Conservation (phyloP, 768 basidiomycete species). For the Nidularia sp. region DNA sequence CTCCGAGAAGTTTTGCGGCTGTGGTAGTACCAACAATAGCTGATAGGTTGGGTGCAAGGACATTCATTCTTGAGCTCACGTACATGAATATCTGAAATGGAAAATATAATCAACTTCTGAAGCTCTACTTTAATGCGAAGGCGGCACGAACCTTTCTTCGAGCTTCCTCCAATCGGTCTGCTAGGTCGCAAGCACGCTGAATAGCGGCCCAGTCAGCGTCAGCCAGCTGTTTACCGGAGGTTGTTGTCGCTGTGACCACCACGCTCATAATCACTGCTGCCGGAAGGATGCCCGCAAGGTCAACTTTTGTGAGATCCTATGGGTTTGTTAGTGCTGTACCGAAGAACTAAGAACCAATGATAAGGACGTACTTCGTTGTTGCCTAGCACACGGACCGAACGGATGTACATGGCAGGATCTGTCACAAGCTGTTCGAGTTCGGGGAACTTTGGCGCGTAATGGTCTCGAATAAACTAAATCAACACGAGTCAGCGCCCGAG, state of each 20-base stretch:
- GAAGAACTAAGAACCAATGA: not conserved
- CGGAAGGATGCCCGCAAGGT: constrained; percentile 75
- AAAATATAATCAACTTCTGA: not conserved
- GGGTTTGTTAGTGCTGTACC: not conserved
- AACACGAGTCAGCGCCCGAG: constrained; percentile 7
- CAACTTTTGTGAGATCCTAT: constrained; percentile 84
- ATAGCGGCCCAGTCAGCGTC: constrained; percentile 78
- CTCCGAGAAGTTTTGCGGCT: constrained; percentile 96
- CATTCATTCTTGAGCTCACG: constrained; percentile 98
- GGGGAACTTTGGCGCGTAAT: constrained; percentile 92
- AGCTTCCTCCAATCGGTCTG: constrained; percentile 83
- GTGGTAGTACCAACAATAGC: constrained; percentile 98
- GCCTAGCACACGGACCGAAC: constrained; percentile 82
- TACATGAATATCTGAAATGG: constrained; percentile 86
- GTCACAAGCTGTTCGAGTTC: constrained; percentile 94
- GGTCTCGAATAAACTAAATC: constrained; percentile 90
- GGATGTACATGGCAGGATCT: constrained; percentile 90
- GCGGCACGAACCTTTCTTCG: constrained; percentile 66
- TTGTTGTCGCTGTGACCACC: constrained; percentile 91
- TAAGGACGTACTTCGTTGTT: constrained; percentile 63
- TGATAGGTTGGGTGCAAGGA: constrained; percentile 96
- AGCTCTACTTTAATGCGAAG: not conserved
- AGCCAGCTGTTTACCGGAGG: constrained; percentile 68
- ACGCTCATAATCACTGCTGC: constrained; percentile 94
- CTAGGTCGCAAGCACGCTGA: constrained; percentile 82